Base-by-base conservation (phyloP, 495 filamentous ascomycete genomes). In the Penicillium lagena region DNA sequence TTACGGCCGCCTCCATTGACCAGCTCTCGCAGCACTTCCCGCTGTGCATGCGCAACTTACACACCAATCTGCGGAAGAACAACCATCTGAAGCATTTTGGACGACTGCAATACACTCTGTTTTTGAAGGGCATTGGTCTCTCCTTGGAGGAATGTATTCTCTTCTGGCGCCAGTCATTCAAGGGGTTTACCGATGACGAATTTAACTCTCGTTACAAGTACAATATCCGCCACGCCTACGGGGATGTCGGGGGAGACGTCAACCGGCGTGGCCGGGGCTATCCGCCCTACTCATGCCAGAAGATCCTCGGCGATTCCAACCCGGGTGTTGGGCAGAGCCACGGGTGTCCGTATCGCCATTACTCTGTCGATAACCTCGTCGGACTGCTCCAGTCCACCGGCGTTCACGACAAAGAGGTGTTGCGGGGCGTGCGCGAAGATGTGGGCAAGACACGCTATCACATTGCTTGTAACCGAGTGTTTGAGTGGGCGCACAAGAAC, bases 171-270 rank as follows among this genome's bases (percentile, higher is more conserved):
- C 76, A 79, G 43, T 66, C 74, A 10, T 97, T 97, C 78, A 80
- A 77, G 45, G 80, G 84, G 43, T 82, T 90, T 35, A 89, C 86
- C 1, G 93, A 96, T 53, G 94, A 97, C 60, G 80, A 75, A 12
- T 95, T 94, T 77, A 90, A 90, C 58, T 95, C 95, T 44, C 87
- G 95, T 55, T 96, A 97, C 70, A 82, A 87, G 34, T 99, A 99
- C 75, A 97, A 97, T 60, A 77, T 96, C 48, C 86, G 90, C 7
- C 90, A 97, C 73, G 66, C 76, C 7, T 99, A 97, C 67, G 90
- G 90, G 45, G 90, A 96, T 55, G 90, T 96, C 0, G 94, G 94
- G 45, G 91, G 95, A 39, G 93, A 97, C 67, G 77, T 82, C 14
- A 94, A 90, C 56, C 76, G 90, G 22, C 80, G 90, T 27, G 83